Conservation (phyloP, 495 filamentous ascomycete genomes). For the Astrocystis sublimbata region DNA sequence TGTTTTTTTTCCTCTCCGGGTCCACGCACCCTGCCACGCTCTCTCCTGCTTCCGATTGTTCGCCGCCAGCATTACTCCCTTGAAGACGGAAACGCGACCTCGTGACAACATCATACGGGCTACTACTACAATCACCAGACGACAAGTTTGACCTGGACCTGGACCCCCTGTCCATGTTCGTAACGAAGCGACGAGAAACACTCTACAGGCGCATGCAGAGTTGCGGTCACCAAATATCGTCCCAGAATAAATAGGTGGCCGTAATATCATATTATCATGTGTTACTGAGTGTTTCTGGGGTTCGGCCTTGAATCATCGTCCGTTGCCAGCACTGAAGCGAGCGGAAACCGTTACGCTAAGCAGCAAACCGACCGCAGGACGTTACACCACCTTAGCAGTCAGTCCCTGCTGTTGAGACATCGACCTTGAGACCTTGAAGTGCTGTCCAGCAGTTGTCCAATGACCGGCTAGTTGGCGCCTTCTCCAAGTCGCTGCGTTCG, state of each 20-base stretch:
- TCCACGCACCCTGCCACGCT: neutral
- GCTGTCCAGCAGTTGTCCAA: neutral
- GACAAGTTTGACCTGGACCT: no score
- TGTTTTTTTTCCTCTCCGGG: slow-evolving; percentile 1
- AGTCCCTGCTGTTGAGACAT: neutral
- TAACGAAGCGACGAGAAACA: neutral
- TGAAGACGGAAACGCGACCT: neutral
- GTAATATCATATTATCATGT: no score
- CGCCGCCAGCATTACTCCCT: neutral
- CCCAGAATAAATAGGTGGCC: neutral
- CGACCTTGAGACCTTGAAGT: neutral
- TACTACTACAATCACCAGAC: no score
- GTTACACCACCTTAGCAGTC: neutral
- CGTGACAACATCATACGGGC: neutral
- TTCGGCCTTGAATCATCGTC: neutral
- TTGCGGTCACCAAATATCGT: neutral
- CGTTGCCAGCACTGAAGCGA: neutral
- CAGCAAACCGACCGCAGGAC: no score
- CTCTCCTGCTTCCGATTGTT: neutral
- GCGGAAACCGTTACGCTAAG: neutral
- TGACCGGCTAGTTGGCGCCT: slow-evolving; percentile 3
- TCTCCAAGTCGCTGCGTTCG: no score
- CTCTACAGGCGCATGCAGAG: no score
- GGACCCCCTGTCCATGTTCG: no score
- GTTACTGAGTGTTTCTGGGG: slow-evolving; percentile 6